Base-by-base conservation (phyloP, 495 filamentous ascomycete species). In the Talaromyces nanjingensis region DNA sequence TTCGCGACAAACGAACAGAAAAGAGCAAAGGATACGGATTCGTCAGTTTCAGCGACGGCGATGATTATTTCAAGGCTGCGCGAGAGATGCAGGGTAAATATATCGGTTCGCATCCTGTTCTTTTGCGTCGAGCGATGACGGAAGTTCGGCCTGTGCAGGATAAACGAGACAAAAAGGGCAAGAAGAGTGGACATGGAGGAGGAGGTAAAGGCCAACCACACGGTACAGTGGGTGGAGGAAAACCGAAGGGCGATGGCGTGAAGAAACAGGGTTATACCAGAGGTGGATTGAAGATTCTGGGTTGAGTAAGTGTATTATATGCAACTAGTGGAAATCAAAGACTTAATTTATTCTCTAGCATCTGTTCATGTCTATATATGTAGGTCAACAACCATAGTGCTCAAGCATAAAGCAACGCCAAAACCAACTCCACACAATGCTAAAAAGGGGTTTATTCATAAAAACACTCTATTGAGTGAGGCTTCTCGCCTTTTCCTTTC, bases 11-110 rank as follows among this genome's bases (percentile, higher is more conserved):
- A 77, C 85, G 90, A 20, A 96, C 93, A 3, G 93, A 89, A 60
- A 98, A 98, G 80, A 92, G 88, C 68, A 94, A 93, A 72, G 93
- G 94, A 0, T 98, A 90, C 73, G 96, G 94, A 2, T 98, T 98
- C 68, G 91, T 98, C 62, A 93, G 91, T 73, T 98, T 98, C 77
- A 89, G 87, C 65, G 89, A 97, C 71, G 89, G 92, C 4, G 94
- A 98, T 69, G 92, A 97, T 70, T 97, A 93, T 75, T 98, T 98
- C 80, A 82, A 87, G 62, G 93, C 94, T 0, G 93, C 90, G 66
- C 89, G 92, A 77, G 96, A 98, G 76, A 98, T 98, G 96, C 88
- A 97, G 73, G 92, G 93, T 55, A 98, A 98, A 79, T 98, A 98
- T 72, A 98, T 98, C 73, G 94, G 96, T 45, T 96, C 91, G 69